phyloP scores from a whole-genome alignment of 208 protist genomes.

The Leishmania braziliensis region DNA sequence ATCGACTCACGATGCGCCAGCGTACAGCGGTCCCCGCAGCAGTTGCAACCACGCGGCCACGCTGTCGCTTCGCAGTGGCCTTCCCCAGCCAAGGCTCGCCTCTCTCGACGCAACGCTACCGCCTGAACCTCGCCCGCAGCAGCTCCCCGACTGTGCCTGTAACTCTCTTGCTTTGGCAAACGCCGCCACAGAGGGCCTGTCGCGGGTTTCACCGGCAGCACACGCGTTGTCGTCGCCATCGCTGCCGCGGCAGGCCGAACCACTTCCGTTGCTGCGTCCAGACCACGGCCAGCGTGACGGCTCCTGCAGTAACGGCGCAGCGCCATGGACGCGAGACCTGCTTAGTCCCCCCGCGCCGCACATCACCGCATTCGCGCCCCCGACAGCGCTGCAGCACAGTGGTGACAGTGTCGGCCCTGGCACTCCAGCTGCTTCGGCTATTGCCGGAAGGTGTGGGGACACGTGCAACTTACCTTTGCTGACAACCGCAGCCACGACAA shows the following conservation, averaged over 20 bases:
- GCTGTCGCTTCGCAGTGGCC: conserved; percentile 3
- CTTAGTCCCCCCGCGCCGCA: too few species aligned
- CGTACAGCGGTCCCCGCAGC: neutral
- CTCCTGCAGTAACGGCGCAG: neutral
- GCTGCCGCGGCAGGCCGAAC: neutral
- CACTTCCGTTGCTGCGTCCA: neutral
- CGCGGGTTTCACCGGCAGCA: neutral
- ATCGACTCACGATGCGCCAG: neutral
- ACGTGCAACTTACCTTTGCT: neutral
- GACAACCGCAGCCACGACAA: neutral
- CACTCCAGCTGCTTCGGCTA: neutral
- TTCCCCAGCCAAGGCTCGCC: neutral
- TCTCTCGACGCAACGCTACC: neutral
- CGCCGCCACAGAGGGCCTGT: too few species aligned
- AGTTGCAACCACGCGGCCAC: neutral
- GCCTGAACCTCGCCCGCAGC: neutral
- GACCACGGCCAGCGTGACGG: neutral
- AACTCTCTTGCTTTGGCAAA: neutral
- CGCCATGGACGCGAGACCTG: neutral
- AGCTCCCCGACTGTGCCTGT: neutral
- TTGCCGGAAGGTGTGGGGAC: neutral
- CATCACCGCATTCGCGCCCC: neutral
- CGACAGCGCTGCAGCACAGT: neutral
- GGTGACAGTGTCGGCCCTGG: neutral
- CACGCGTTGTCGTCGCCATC: neutral